phyloP scores from a whole-genome alignment of 2,329 filamentous ascomycete species.

The Colletotrichum graminicola region DNA sequence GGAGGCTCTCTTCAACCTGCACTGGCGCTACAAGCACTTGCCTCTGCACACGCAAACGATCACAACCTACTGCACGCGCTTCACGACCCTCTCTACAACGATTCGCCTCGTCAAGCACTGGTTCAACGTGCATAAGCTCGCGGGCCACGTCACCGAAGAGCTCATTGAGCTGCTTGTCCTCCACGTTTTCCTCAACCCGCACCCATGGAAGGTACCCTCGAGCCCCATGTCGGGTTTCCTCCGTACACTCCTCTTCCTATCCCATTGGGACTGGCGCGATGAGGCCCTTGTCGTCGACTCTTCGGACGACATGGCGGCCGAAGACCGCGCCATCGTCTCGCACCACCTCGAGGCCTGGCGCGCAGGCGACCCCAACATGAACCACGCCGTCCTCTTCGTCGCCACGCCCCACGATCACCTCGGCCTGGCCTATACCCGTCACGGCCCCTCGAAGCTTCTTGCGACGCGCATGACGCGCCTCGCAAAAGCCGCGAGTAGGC shows the following conservation, averaged over 20 bases:
- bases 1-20: slow-evolving; percentile 76
- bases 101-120: slow-evolving; percentile 90
- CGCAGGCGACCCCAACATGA: slow-evolving; percentile 89
- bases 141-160: slow-evolving; percentile 80
- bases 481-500: slow-evolving; percentile 78
- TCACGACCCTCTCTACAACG: slow-evolving; percentile 82
- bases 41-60: slow-evolving; percentile 87
- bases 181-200: slow-evolving; percentile 82
- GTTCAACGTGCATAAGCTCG: slow-evolving; percentile 87
- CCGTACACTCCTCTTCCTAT: slow-evolving; percentile 81
- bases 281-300: slow-evolving; percentile 87
- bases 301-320: slow-evolving; percentile 70
- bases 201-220: slow-evolving; percentile 83
- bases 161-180: slow-evolving; percentile 86
- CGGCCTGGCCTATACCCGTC: slow-evolving; percentile 83
- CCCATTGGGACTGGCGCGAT: slow-evolving; percentile 91
- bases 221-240: slow-evolving; percentile 85
- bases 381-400: slow-evolving; percentile 82
- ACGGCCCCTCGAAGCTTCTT: slow-evolving; percentile 81
- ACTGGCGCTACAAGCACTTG: slow-evolving; percentile 76
- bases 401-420: slow-evolving; percentile 83
- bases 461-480: slow-evolving; percentile 86
- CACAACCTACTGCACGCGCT: slow-evolving; percentile 82
- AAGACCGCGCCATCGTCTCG: slow-evolving; percentile 72
- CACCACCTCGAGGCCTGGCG: slow-evolving; percentile 87